These are phyloP conservation scores for Oryza longistaminata DNA, from an alignment of 176 grass and related monocot genomes.

Conservation along the genomic window DNA sequence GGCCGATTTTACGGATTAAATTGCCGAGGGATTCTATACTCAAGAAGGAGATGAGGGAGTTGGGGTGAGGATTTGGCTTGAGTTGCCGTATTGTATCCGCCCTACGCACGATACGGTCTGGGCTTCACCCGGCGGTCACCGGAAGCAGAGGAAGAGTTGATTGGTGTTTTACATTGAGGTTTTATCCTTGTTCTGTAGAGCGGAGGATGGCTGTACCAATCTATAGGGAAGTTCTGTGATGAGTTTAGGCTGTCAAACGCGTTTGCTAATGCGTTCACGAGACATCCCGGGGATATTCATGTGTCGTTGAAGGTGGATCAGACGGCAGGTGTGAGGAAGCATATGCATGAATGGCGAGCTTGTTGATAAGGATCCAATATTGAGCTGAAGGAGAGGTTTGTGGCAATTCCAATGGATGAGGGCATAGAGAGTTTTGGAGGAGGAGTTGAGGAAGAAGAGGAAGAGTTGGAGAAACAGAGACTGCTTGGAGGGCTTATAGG, in stretches of 20 bases:
- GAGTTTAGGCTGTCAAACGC: constrained; percentile 76
- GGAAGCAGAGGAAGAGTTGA: constrained; percentile 70
- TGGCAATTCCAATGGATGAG: constrained; percentile 78
- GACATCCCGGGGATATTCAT: constrained; percentile 88
- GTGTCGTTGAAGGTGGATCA: constrained; percentile 87
- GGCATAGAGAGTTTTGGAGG: constrained; percentile 61
- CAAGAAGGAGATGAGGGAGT: constrained; percentile 87
- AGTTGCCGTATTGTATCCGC: constrained; percentile 74
- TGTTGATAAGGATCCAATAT: constrained; percentile 79
- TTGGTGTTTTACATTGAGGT: constrained; percentile 82
- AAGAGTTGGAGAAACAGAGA: constrained; percentile 52
- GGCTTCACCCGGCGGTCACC: constrained; percentile 47
- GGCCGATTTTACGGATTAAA: constrained; percentile 64
- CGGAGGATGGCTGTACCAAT: constrained; percentile 62
- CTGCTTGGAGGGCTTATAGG: constrained; percentile 19
- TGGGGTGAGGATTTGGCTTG: constrained; percentile 92
- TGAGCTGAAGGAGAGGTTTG: constrained; percentile 72
- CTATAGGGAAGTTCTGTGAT: constrained; percentile 74
- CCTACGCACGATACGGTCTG: constrained; percentile 54
- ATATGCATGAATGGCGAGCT: constrained; percentile 58
- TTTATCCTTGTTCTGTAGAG: constrained; percentile 63
- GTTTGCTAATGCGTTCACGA: constrained; percentile 68
- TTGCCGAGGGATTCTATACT: constrained; percentile 79
- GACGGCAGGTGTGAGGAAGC: constrained; percentile 81
- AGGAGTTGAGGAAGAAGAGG: constrained; percentile 56